These are phyloP conservation scores for Cicer bijugum DNA, from an alignment of 306 rosid genomes.

Conservation along the genomic window DNA sequence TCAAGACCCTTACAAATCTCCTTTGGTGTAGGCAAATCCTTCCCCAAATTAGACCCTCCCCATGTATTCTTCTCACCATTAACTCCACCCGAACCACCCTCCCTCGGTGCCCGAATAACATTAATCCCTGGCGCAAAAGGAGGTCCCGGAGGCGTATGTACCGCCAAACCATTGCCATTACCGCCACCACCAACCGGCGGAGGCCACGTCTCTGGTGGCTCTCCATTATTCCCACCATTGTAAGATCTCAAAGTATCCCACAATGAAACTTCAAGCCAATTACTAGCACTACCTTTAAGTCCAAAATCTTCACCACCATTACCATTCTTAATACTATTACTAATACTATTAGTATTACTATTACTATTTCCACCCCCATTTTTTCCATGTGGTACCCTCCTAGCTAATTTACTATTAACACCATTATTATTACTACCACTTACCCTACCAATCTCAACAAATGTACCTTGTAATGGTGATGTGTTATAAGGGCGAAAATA, in stretches of 20 bases:
- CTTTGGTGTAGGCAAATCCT: conserved; percentile 91
- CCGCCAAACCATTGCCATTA: conserved; percentile 72
- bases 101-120: conserved; percentile 65
- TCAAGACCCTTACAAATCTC: conserved; percentile 91
- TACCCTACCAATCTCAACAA: conserved; percentile 83
- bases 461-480: conserved; percentile 82
- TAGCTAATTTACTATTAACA: conserved; percentile 45
- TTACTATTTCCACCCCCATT: conserved; percentile 39
- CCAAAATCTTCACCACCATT: conserved; percentile 44
- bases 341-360: conserved; percentile 39
- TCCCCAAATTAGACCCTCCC: conserved; percentile 96
- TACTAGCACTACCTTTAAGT: conserved; percentile 38
- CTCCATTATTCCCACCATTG: conserved; percentile 50
- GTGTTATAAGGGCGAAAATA: conserved; percentile 70
- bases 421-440: conserved; percentile 33
- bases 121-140: conserved; percentile 83
- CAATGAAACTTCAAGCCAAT: conserved; percentile 58
- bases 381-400: conserved; percentile 47
- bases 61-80: conserved; percentile 63
- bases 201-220: conserved; percentile 80
- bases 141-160: conserved; percentile 91
- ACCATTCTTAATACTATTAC: conserved; percentile 43
- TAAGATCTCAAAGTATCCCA: conserved; percentile 65
- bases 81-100: conserved; percentile 48
- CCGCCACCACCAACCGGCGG: conserved; percentile 49